Conservation (phyloP, 2,329 filamentous ascomycete genomes). For the Trichothecium sympodiale region DNA sequence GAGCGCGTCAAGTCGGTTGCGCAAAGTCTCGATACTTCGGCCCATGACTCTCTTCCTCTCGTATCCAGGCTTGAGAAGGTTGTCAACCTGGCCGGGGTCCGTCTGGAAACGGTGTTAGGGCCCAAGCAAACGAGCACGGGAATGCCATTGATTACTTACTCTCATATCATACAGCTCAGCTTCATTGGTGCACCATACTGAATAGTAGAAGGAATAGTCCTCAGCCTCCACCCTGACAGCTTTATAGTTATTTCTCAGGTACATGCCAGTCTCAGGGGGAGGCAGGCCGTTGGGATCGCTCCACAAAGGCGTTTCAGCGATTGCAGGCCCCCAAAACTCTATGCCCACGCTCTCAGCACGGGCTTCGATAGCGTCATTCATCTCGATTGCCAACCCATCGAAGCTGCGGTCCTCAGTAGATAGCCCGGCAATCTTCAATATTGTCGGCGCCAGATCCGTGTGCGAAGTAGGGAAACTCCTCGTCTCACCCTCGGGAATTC, state of each 20-base stretch:
- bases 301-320: slow-evolving; percentile 13
- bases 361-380: slow-evolving; percentile 8
- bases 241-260: slow-evolving; percentile 21
- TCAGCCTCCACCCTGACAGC: slow-evolving; percentile 35
- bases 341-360: slow-evolving; percentile 37
- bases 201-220: slow-evolving; percentile 48
- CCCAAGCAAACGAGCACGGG: no score
- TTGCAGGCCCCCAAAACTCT: slow-evolving; percentile 34
- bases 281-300: neutral
- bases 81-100: slow-evolving; percentile 33
- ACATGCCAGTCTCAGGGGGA: neutral
- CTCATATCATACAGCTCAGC: slow-evolving; percentile 50
- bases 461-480: slow-evolving; percentile 33
- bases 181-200: slow-evolving; percentile 57
- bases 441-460: slow-evolving; percentile 42
- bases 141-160: slow-evolving; percentile 11
- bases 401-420: slow-evolving; percentile 28
- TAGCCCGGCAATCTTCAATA: slow-evolving; percentile 26
- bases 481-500: slow-evolving; percentile 23
- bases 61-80: slow-evolving; percentile 6
- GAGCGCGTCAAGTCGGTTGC: slow-evolving; percentile 44
- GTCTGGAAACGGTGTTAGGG: slow-evolving; percentile 17
- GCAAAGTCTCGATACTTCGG: slow-evolving; percentile 24
- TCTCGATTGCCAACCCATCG: slow-evolving; percentile 35
- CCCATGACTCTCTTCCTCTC: slow-evolving; percentile 6